Percentiles rank a stretch among this genome's conserved stretches.
These are phyloP conservation scores for Bryoglossum gracile DNA, from an alignment of 495 filamentous ascomycete genomes.

Conservation along the genomic window DNA sequence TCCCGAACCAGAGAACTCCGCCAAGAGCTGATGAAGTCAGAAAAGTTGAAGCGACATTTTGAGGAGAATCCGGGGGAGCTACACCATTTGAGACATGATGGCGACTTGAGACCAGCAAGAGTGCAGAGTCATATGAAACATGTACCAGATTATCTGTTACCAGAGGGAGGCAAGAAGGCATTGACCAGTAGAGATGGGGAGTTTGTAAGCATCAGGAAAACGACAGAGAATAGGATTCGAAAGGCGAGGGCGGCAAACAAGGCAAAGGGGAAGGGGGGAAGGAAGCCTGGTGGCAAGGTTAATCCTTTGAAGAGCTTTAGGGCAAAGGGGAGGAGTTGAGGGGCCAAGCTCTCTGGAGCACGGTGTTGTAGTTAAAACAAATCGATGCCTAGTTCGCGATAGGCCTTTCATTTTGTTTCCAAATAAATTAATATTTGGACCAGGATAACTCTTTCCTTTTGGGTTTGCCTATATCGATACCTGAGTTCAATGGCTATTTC, in stretches of 20 bases:
- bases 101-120: conserved; percentile 69
- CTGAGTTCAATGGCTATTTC: too few relatives aligned
- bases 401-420: too few relatives aligned
- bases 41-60: conserved; percentile 90
- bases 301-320: conserved; percentile 86
- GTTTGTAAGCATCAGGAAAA: conserved; percentile 71
- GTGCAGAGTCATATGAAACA: conserved; percentile 88
- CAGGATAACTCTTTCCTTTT: too few relatives aligned
- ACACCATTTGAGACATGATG: conserved; percentile 81
- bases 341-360: too few relatives aligned
- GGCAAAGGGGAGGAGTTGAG: too few relatives aligned
- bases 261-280: conserved; percentile 47
- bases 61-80: conserved; percentile 93
- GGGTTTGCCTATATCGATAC: too few relatives aligned
- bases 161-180: conserved; percentile 64
- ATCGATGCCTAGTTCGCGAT: too few relatives aligned
- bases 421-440: too few relatives aligned
- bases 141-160: conserved; percentile 91
- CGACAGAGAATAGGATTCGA: conserved; percentile 63
- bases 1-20: conserved; percentile 80
- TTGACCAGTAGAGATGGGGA: conserved; percentile 50
- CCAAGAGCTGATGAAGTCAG: conserved; percentile 82
- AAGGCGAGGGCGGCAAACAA: conserved; percentile 59
- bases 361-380: too few relatives aligned
- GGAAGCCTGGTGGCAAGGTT: conserved; percentile 41